Percentiles rank a stretch among this genome's conserved stretches.
Conservation (phyloP, 768 basidiomycete species). For the Boletales sp. region DNA sequence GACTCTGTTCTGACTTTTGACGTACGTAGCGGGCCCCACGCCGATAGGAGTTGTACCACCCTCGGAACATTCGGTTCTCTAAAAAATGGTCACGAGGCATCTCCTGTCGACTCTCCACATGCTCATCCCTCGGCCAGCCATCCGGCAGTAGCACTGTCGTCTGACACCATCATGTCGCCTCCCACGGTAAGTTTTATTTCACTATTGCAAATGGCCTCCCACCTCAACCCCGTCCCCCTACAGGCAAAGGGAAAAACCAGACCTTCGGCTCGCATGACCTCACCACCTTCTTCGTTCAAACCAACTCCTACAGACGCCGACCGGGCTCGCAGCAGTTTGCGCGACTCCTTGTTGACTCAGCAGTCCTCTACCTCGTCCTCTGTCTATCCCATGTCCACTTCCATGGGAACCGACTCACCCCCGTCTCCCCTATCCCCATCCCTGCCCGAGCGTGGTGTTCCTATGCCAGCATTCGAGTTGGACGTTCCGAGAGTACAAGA, state of each 20-base stretch:
- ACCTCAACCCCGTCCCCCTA: constrained; percentile 10
- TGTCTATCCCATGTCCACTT: constrained; percentile 71
- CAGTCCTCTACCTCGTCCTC: constrained; percentile 71
- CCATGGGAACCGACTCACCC: constrained; percentile 61
- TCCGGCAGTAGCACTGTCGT: constrained; percentile 7
- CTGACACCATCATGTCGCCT: constrained; percentile 12
- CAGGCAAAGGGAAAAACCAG: constrained; percentile 36
- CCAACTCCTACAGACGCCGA: constrained; percentile 24
- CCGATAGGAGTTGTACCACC: constrained; percentile 24
- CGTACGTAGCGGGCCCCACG: constrained; percentile 5
- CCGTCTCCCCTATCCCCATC: constrained; percentile 58
- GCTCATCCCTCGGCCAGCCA: constrained; percentile 8
- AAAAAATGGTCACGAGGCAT: constrained; percentile 12
- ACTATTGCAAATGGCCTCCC: constrained; percentile 10
- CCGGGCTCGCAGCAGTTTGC: constrained; percentile 52
- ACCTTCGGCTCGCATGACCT: constrained; percentile 34
- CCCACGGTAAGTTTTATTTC: constrained; percentile 18
- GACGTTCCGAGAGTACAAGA: constrained; percentile 48
- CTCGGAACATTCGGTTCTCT: constrained; percentile 24
- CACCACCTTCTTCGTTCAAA: constrained; percentile 33
- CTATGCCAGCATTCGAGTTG: constrained; percentile 45
- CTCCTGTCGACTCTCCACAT: not conserved
- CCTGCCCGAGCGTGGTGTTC: constrained; percentile 39
- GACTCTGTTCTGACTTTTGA: constrained; percentile 11
- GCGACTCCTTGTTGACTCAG: constrained; percentile 55